Evolutionary conservation across 805 yeast species (phyloP).

Genomic region (Yarrowia divulgata): DNA sequence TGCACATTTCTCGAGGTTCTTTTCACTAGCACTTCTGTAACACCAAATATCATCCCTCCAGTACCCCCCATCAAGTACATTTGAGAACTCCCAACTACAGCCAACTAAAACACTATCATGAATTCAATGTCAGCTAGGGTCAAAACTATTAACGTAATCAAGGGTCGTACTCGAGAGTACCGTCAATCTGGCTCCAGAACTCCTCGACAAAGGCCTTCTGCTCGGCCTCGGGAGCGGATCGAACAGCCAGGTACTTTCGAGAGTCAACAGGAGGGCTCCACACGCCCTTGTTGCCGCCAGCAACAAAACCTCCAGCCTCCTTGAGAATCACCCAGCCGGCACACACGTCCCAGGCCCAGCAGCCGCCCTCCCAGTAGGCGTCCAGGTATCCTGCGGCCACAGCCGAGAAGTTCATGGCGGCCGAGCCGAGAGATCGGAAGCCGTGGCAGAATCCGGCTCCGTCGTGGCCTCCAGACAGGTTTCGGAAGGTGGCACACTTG

Average conservation of each 20-base stretch:
- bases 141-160: neutral
- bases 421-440: constrained; percentile 66
- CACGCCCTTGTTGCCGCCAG: constrained; percentile 60
- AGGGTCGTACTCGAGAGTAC: constrained; percentile 54
- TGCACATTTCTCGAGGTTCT: no score
- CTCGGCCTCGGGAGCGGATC: constrained; percentile 55
- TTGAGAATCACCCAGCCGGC: constrained; percentile 69
- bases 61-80: neutral
- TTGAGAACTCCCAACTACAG: constrained; percentile 27
- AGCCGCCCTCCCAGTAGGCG: constrained; percentile 75
- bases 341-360: constrained; percentile 73
- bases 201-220: constrained; percentile 57
- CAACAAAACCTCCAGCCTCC: constrained; percentile 66
- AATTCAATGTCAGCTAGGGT: neutral
- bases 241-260: constrained; percentile 64
- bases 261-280: constrained; percentile 60
- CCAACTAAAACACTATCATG: neutral
- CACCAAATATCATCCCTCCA: neutral
- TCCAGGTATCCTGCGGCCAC: constrained; percentile 67
- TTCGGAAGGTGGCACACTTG: constrained; percentile 58
- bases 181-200: constrained; percentile 60
- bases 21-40: no score
- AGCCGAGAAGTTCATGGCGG: constrained; percentile 66
- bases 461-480: constrained; percentile 55
- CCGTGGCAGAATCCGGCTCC: constrained; percentile 69